phyloP scores from a whole-genome alignment of 116 monocot genomes.

The Cymodocea nodosa region DNA sequence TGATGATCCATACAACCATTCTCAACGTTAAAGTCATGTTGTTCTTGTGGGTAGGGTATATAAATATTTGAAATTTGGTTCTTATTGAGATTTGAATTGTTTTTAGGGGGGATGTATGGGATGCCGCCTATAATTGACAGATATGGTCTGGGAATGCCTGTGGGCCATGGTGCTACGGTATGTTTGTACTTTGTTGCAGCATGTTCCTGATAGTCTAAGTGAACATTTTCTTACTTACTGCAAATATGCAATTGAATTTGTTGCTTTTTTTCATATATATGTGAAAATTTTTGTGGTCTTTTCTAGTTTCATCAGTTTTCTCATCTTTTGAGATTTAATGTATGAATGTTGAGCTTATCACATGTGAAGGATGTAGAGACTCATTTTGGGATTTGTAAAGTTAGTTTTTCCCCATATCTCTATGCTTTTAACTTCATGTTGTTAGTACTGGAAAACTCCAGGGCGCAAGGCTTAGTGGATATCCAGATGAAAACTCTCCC shows the following conservation, averaged over 20 bases:
- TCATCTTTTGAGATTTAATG: too few species aligned
- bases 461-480: conserved; percentile 48
- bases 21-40: too few species aligned
- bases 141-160: conserved; percentile 59
- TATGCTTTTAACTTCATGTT: neutral
- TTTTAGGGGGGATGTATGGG: conserved; percentile 83
- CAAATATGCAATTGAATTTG: too few species aligned
- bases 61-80: too few species aligned
- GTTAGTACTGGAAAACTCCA: conserved; percentile 1
- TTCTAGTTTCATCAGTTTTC: neutral
- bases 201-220: too few species aligned
- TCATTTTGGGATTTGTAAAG: neutral
- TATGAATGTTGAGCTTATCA: too few species aligned
- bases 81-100: neutral
- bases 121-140: conserved; percentile 67
- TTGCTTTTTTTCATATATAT: neutral
- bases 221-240: too few species aligned
- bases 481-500: conserved; percentile 49
- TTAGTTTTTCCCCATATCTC: neutral
- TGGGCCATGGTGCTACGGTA: conserved; percentile 72
- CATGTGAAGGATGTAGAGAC: too few species aligned
- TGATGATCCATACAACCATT: neutral
- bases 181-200: neutral
- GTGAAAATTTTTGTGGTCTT: too few species aligned
- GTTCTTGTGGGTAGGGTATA: too few species aligned